A percentile compares a stretch with the other conserved stretches of the same genome.
phyloP scores from a whole-genome alignment of 176 grass and related monocot genomes.

The Aechmea fasciata region DNA sequence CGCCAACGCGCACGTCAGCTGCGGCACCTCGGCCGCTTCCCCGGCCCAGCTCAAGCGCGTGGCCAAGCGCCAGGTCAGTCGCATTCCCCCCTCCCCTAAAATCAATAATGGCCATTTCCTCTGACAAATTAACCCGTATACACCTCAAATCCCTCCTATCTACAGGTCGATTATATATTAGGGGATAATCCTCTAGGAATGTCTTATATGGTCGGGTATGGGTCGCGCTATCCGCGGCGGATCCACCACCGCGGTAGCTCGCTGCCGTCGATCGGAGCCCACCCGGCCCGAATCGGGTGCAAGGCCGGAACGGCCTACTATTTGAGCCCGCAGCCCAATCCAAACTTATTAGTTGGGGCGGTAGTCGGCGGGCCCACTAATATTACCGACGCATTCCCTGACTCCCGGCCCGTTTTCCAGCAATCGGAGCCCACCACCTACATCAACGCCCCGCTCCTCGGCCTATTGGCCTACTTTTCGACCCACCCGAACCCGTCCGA shows the following conservation, averaged over 20 bases:
- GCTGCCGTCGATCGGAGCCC: conserved; percentile 45
- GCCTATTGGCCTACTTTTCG: conserved; percentile 72
- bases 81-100: not conserved
- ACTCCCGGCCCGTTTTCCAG: conserved; percentile 57
- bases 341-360: conserved; percentile 65
- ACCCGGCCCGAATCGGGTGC: conserved; percentile 57
- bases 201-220: conserved; percentile 98
- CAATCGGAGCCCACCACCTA: conserved; percentile 89
- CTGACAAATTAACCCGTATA: not conserved
- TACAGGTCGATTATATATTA: conserved; percentile 82
- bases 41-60: conserved; percentile 59
- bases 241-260: conserved; percentile 91
- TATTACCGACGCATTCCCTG: conserved; percentile 56
- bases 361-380: conserved; percentile 75
- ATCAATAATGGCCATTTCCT: not conserved
- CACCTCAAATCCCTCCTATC: not conserved
- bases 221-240: conserved; percentile 44
- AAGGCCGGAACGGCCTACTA: conserved; percentile 60
- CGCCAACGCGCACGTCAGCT: conserved; percentile 52
- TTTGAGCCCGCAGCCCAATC: conserved; percentile 45
- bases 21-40: conserved; percentile 35
- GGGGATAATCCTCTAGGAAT: conserved; percentile 82
- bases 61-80: conserved; percentile 56
- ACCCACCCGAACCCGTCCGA: conserved; percentile 41
- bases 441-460: conserved; percentile 75